phyloP scores from a whole-genome alignment of 2,329 filamentous ascomycete species.

The Colletotrichum cuscutae region DNA sequence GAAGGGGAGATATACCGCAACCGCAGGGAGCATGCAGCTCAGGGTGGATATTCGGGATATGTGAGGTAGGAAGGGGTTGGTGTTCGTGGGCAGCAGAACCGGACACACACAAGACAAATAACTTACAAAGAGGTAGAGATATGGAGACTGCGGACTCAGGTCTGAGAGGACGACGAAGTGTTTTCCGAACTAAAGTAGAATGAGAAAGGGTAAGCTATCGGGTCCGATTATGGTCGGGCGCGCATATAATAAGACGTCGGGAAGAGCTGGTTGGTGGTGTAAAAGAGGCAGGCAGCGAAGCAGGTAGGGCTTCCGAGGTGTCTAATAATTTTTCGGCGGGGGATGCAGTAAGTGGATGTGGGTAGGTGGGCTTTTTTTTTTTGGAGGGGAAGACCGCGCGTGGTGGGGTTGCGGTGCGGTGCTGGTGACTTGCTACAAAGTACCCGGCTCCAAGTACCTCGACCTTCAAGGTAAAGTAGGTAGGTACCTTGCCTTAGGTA shows the following conservation, averaged over 20 bases:
- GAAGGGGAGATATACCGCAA: slow-evolving; percentile 29
- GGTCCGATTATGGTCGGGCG: slow-evolving; percentile 28
- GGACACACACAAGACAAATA: slow-evolving; percentile 18
- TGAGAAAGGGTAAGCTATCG: slow-evolving; percentile 30
- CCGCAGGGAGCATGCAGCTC: slow-evolving; percentile 24
- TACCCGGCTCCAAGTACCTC: slow-evolving; percentile 21
- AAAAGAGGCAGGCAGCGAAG: neutral
- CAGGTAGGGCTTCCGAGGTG: slow-evolving; percentile 35
- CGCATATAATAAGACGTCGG: slow-evolving; percentile 31
- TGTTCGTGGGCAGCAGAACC: neutral
- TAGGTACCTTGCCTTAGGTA: neutral
- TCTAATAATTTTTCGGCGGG: slow-evolving; percentile 35
- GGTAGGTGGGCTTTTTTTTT: slow-evolving; percentile 32
- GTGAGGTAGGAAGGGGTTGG: slow-evolving; percentile 1
- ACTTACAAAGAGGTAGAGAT: slow-evolving; percentile 21
- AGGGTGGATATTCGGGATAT: slow-evolving; percentile 27
- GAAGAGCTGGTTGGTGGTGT: neutral
- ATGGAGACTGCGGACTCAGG: neutral
- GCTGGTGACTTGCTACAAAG: slow-evolving; percentile 3
- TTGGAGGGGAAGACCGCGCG: slow-evolving; percentile 27
- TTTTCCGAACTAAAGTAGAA: slow-evolving; percentile 16
- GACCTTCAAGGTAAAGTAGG: neutral
- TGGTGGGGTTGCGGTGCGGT: slow-evolving; percentile 27
- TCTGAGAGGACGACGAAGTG: slow-evolving; percentile 1
- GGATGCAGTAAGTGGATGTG: slow-evolving; percentile 32